A percentile compares a stretch with the other conserved stretches of the same genome.
These are phyloP conservation scores for Colletotrichum incanum DNA, from an alignment of 2,329 filamentous ascomycete genomes.

Conservation along the genomic window DNA sequence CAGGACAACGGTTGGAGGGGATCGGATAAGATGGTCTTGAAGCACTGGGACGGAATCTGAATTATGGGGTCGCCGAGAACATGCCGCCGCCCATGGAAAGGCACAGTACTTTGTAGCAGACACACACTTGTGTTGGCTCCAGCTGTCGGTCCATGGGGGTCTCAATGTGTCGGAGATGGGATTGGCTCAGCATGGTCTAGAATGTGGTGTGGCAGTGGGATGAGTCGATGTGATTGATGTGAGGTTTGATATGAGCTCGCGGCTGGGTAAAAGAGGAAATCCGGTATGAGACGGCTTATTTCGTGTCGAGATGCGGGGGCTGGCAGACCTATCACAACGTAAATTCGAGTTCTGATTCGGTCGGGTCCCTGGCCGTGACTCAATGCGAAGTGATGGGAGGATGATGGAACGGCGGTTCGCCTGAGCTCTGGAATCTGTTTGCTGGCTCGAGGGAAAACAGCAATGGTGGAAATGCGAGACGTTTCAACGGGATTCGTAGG, in stretches of 20 bases:
- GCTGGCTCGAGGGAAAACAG: slow-evolving; percentile 1
- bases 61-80: slow-evolving; percentile 28
- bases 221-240: slow-evolving; percentile 23
- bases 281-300: slow-evolving; percentile 3
- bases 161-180: not conserved
- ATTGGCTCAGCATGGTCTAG: slow-evolving; percentile 4
- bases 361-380: slow-evolving; percentile 27
- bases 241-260: not conserved
- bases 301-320: slow-evolving; percentile 16
- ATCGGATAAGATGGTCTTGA: slow-evolving; percentile 29
- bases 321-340: slow-evolving; percentile 3
- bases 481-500: slow-evolving; percentile 11
- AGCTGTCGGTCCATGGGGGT: slow-evolving; percentile 14
- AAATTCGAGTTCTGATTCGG: slow-evolving; percentile 22
- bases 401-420: slow-evolving; percentile 31
- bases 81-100: not conserved
- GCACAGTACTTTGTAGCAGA: slow-evolving; percentile 1
- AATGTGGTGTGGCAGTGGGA: slow-evolving; percentile 37
- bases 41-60: slow-evolving; percentile 22
- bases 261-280: slow-evolving; percentile 7
- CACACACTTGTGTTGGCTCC: slow-evolving; percentile 6
- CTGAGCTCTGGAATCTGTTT: slow-evolving; percentile 17
- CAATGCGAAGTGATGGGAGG: slow-evolving; percentile 38
- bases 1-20: slow-evolving; percentile 19
- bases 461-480: slow-evolving; percentile 12